Percentiles rank a stretch among this genome's conserved stretches.
Evolutionary conservation across 192 early-diverging fungal species (phyloP).

Genomic region (Phlyctochytrium planicorne): DNA sequence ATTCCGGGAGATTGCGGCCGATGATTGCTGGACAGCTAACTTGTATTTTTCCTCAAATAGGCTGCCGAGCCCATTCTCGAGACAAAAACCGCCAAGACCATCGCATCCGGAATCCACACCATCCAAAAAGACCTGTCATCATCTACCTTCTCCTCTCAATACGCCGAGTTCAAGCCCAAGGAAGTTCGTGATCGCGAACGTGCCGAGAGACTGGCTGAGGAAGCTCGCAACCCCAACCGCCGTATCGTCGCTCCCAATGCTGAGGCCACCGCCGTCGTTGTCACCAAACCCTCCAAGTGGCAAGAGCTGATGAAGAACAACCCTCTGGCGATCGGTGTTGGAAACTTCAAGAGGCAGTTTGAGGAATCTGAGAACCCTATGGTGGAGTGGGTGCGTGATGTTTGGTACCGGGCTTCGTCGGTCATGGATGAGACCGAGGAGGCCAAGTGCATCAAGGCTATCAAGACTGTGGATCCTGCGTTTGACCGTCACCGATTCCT

Average conservation of each 20-base stretch:
- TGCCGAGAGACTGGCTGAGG: slow-evolving; percentile 17
- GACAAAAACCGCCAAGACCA: slow-evolving; percentile 48
- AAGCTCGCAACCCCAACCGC: slow-evolving; percentile 10
- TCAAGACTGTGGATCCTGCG: slow-evolving; percentile 80
- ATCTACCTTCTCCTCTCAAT: slow-evolving; percentile 27
- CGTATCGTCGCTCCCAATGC: slow-evolving; percentile 36
- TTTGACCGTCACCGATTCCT: slow-evolving; percentile 87
- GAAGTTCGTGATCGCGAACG: slow-evolving; percentile 39
- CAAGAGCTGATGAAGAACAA: slow-evolving; percentile 85
- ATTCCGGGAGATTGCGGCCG: neutral
- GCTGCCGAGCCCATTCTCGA: slow-evolving; percentile 57
- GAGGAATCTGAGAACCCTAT: slow-evolving; percentile 90
- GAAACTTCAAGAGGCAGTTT: slow-evolving; percentile 72
- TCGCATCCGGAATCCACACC: slow-evolving; percentile 39
- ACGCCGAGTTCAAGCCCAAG: slow-evolving; percentile 45
- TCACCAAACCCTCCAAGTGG: slow-evolving; percentile 57
- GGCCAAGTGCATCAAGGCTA: slow-evolving; percentile 79
- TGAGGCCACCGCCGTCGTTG: slow-evolving; percentile 22
- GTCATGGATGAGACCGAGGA: slow-evolving; percentile 90
- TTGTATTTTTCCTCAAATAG: slow-evolving; percentile 15
- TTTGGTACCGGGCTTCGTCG: slow-evolving; percentile 66
- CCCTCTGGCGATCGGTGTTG: slow-evolving; percentile 82
- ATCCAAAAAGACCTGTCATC: slow-evolving; percentile 42
- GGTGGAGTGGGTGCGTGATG: slow-evolving; percentile 73
- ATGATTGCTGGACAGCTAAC: too few species aligned